Conservation (phyloP, 306 rosid genomes). For the Cucurbita moschata region DNA sequence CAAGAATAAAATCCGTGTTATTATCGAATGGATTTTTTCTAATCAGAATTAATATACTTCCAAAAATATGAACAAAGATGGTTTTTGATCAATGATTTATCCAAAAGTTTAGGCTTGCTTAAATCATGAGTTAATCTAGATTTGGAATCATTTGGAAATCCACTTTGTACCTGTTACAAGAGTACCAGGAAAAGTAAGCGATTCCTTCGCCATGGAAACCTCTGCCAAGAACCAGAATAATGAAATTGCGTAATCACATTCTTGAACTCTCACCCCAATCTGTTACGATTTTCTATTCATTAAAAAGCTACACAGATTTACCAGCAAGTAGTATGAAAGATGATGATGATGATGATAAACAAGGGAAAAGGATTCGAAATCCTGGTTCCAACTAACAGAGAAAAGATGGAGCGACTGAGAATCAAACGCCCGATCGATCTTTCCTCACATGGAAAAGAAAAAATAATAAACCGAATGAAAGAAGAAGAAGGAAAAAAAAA, state of each 20-base stretch:
- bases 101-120: not conserved
- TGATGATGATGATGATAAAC: not conserved
- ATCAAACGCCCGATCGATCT: not conserved
- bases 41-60: not conserved
- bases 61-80: no score
- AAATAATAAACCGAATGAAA: not conserved
- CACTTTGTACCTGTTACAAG: no score
- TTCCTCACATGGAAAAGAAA: not conserved
- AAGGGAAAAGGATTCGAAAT: not conserved
- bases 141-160: not conserved
- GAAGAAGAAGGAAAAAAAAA: not conserved
- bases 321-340: not conserved
- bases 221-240: not conserved
- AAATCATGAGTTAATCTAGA: not conserved
- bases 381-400: not conserved
- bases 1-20: not conserved
- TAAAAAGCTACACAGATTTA: constrained; percentile 1
- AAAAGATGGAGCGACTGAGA: not conserved
- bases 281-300: constrained; percentile 2
- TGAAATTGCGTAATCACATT: not conserved
- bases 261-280: not conserved
- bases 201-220: no score
- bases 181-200: no score
- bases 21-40: not conserved
- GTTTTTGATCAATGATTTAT: not conserved